Conservation (phyloP, 2,329 filamentous ascomycete species). For the Cadophora malorum region DNA sequence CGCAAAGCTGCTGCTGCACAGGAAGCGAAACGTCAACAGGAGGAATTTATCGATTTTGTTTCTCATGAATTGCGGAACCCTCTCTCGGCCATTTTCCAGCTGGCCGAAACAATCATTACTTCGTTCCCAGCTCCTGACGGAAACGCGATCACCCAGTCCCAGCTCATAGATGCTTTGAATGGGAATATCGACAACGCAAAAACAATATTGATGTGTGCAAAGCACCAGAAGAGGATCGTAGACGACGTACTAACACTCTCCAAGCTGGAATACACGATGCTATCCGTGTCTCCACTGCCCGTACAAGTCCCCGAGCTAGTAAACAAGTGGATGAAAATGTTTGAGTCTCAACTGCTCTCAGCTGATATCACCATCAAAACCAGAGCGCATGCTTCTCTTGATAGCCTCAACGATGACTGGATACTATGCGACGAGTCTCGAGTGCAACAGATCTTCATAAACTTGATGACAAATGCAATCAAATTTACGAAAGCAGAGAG, state of each 20-base stretch:
- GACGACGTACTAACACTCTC: constrained; percentile 77
- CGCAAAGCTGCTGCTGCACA: constrained; percentile 59
- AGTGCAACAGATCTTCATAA: constrained; percentile 81
- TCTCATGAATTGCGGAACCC: constrained; percentile 78
- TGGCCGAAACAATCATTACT: constrained; percentile 71
- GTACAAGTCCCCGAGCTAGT: constrained; percentile 68
- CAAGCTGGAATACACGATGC: constrained; percentile 77
- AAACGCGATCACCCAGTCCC: constrained; percentile 44
- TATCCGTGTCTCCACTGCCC: constrained; percentile 74
- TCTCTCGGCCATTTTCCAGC: constrained; percentile 76
- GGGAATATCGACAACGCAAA: constrained; percentile 75
- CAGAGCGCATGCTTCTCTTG: constrained; percentile 67
- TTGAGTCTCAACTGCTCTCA: constrained; percentile 74
- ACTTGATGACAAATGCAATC: constrained; percentile 80
- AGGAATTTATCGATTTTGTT: constrained; percentile 81
- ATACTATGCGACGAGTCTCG: constrained; percentile 75
- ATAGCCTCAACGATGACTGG: constrained; percentile 64
- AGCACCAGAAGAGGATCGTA: constrained; percentile 82
- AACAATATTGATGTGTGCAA: constrained; percentile 78
- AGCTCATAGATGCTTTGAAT: constrained; percentile 56
- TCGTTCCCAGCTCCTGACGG: constrained; percentile 50
- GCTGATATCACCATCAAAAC: constrained; percentile 72
- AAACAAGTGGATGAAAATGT: constrained; percentile 75
- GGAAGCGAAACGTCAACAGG: constrained; percentile 71
- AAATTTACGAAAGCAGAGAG: constrained; percentile 77